Percentiles rank a stretch among this genome's conserved stretches.
phyloP scores from a whole-genome alignment of 2,329 filamentous ascomycete genomes.

The Cercospora brassicicola region DNA sequence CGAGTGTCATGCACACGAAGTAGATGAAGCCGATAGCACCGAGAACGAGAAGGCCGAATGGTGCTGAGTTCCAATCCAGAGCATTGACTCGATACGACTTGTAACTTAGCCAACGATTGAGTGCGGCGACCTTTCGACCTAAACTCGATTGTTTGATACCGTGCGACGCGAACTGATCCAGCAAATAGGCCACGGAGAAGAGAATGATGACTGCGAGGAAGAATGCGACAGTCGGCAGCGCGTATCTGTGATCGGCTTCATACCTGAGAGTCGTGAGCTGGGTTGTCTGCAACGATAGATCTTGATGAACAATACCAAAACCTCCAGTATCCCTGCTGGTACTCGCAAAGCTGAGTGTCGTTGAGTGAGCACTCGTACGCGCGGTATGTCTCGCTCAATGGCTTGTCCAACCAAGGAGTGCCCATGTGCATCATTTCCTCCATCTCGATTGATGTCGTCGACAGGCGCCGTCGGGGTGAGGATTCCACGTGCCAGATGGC shows the following conservation, averaged over 20 bases:
- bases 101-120: conserved; percentile 46
- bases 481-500: background rate
- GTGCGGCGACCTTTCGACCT: conserved; percentile 37
- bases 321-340: conserved; percentile 48
- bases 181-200: conserved; percentile 47
- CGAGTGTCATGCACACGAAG: conserved; percentile 46
- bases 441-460: conserved; percentile 5
- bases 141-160: conserved; percentile 3
- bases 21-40: conserved; percentile 46
- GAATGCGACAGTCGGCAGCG: conserved; percentile 54
- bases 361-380: conserved; percentile 30
- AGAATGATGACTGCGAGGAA: conserved; percentile 51
- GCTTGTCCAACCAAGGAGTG: conserved; percentile 43
- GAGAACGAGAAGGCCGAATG: conserved; percentile 48
- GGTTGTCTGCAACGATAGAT: too few relatives aligned
- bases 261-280: conserved; percentile 44
- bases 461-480: too few relatives aligned
- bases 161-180: conserved; percentile 33
- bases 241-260: conserved; percentile 56
- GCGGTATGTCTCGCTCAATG: conserved; percentile 43
- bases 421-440: conserved; percentile 22
- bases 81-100: conserved; percentile 40
- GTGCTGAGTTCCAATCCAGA: conserved; percentile 46
- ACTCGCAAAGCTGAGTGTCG: conserved; percentile 49
- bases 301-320: conserved; percentile 43